Percentiles rank a stretch among this genome's conserved stretches.
Conservation (phyloP, 345 rosid species). For the Gossypium longicalyx region DNA sequence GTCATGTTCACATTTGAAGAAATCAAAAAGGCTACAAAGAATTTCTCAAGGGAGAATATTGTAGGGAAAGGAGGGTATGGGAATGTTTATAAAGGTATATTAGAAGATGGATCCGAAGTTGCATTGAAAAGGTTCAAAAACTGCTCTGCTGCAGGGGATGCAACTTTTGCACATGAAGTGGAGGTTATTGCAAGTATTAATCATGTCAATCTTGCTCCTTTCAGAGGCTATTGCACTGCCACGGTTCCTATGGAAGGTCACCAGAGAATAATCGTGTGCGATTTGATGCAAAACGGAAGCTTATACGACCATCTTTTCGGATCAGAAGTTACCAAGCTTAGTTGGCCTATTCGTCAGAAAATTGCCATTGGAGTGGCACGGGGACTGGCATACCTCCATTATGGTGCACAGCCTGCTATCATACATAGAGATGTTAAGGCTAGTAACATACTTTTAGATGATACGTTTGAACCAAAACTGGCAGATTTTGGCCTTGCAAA, state of each 20-base stretch:
- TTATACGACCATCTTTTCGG: slow-evolving; percentile 39
- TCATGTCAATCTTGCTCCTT: slow-evolving; percentile 39
- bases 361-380: slow-evolving; percentile 41
- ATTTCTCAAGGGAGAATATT: slow-evolving; percentile 16
- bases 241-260: slow-evolving; percentile 30
- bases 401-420: slow-evolving; percentile 39
- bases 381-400: slow-evolving; percentile 40
- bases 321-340: slow-evolving; percentile 21
- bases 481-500: slow-evolving; percentile 53
- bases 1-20: slow-evolving; percentile 13
- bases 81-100: slow-evolving; percentile 34
- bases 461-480: slow-evolving; percentile 32
- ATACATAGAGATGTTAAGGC: slow-evolving; percentile 45
- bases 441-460: slow-evolving; percentile 39
- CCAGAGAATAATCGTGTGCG: slow-evolving; percentile 37
- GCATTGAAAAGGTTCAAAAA: slow-evolving; percentile 46
- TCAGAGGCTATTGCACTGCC: slow-evolving; percentile 37
- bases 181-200: slow-evolving; percentile 40
- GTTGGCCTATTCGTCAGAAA: slow-evolving; percentile 41
- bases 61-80: slow-evolving; percentile 14
- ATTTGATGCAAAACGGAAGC: slow-evolving; percentile 37
- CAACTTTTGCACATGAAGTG: slow-evolving; percentile 38
- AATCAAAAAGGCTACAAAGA: slow-evolving; percentile 9
- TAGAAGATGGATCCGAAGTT: slow-evolving; percentile 34
- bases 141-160: slow-evolving; percentile 31